Evolutionary conservation across 768 basidiomycete species (phyloP), one percentile per base, ranked within the genome.

Genomic region (Sarcodon sp.): DNA sequence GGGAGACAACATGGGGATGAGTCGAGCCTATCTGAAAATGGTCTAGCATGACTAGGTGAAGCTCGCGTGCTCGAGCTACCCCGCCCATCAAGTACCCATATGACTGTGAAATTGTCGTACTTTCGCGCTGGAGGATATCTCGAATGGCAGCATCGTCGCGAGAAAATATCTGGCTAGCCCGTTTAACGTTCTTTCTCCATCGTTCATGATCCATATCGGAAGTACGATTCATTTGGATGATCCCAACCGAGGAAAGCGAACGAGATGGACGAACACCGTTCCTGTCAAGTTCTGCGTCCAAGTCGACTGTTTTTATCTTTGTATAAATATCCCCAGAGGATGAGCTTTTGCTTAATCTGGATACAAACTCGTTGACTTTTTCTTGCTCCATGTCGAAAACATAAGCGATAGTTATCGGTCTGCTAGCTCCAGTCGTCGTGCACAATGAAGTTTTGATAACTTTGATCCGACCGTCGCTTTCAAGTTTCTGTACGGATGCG

Each of bases 11-110:
- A 46, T 69, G 62, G 2, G 64, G 50, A 12, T 73, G 73, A 10
- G 64, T 47, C 21, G 61, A 50, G 1, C 50, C 48, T 8, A 56
- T 58, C 52, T 76, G 71, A 45, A 87, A 66, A 5, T 70, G 65
- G 18, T 64, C 59, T 33, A 82, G 65, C 21, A 69, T 68, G 43
- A 69, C 67, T 21, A 82, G 62, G 56, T 90, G 85, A 1, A 88
- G 64, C 50, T 76, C 69, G 27, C 78, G 75, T 13, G 77, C 75
- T 39, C 90, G 73, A 1, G 78, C 65, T 32, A 73, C 71, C 55
- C 79, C 80, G 11, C 83, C 87, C 11, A 76, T 67, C 39, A 83
- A 72, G 61, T 75, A 88, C 11, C 88, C 90, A 57, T 86, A 86
- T 31, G 77, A 53, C 53, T 90, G 87, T 2, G 77, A 72, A n/a